Conservation (phyloP, 1,284 basidiomycete genomes). For the Trametes versicolor region DNA sequence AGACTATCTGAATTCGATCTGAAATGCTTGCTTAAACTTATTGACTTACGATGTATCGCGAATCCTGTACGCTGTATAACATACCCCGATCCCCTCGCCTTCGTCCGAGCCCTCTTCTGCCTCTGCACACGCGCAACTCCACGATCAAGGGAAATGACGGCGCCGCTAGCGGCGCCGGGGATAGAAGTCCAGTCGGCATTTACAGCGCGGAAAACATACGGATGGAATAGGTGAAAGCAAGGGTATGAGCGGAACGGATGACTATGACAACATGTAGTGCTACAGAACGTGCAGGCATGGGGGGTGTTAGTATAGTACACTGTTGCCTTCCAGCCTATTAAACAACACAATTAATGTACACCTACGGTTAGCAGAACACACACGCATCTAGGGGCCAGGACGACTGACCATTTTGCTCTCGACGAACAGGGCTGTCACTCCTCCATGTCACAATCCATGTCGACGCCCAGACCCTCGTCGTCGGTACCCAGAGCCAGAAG, state of each 20-base stretch:
- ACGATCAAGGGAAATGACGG: not conserved
- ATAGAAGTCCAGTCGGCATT: conserved; percentile 25
- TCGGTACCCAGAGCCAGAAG: conserved; percentile 15
- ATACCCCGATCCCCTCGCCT: conserved; percentile 7
- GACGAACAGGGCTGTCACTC: conserved; percentile 25
- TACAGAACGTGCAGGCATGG: conserved; percentile 33
- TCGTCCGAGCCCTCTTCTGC: not conserved
- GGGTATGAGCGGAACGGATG: conserved; percentile 32
- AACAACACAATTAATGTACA: not conserved
- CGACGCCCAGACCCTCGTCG: conserved; percentile 17
- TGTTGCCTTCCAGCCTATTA: conserved; percentile 31
- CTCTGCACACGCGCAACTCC: not conserved
- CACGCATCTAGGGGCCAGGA: conserved; percentile 3
- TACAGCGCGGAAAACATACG: conserved; percentile 24
- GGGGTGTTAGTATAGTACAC: conserved; percentile 34
- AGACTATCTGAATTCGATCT: conserved; percentile 40
- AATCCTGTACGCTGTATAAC: conserved; percentile 20
- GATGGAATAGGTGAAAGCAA: conserved; percentile 27
- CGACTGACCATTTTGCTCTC: conserved; percentile 34
- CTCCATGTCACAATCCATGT: conserved; percentile 32
- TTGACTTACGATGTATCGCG: conserved; percentile 21
- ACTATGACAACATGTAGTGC: conserved; percentile 37
- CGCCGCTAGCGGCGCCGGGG: conserved; percentile 22
- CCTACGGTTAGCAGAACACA: conserved; percentile 14
- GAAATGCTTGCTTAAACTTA: conserved; percentile 14